phyloP scores from a whole-genome alignment of 2,329 filamentous ascomycete genomes.

The Cylindrodendrum hubeiense region DNA sequence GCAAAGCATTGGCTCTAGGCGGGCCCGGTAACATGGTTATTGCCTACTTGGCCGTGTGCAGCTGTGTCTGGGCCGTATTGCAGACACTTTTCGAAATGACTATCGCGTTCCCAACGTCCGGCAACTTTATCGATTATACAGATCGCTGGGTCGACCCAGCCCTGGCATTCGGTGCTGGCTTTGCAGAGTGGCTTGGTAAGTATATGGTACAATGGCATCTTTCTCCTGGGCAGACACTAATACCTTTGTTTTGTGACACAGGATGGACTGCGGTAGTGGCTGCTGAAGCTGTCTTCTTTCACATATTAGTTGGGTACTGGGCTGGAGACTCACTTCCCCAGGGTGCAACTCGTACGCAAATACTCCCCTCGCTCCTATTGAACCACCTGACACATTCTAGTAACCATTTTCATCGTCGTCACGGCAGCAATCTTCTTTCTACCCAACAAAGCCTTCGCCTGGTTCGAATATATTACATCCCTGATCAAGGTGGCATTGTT shows the following conservation, averaged over 20 bases:
- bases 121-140: conserved; percentile 38
- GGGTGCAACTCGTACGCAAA: too few species aligned
- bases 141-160: conserved; percentile 36
- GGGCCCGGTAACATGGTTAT: conserved; percentile 35
- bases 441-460: conserved; percentile 26
- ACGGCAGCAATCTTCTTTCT: conserved; percentile 26
- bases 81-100: conserved; percentile 37
- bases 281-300: neutral
- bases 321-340: neutral
- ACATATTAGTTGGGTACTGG: neutral
- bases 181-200: conserved; percentile 38
- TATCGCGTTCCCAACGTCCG: conserved; percentile 32
- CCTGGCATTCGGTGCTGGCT: conserved; percentile 35
- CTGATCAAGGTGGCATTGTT: conserved; percentile 29
- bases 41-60: conserved; percentile 32
- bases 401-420: conserved; percentile 22
- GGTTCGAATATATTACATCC: conserved; percentile 29
- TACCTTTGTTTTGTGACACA: too few species aligned
- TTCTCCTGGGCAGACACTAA: too few species aligned
- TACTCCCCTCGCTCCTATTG: too few species aligned
- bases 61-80: conserved; percentile 33
- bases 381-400: neutral
- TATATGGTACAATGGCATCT: too few species aligned
- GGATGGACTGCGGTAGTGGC: too few species aligned
- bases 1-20: conserved; percentile 32